These are phyloP conservation scores for Phylloboletellus chloephorus DNA, from an alignment of 1,284 basidiomycete genomes.

Conservation along the genomic window DNA sequence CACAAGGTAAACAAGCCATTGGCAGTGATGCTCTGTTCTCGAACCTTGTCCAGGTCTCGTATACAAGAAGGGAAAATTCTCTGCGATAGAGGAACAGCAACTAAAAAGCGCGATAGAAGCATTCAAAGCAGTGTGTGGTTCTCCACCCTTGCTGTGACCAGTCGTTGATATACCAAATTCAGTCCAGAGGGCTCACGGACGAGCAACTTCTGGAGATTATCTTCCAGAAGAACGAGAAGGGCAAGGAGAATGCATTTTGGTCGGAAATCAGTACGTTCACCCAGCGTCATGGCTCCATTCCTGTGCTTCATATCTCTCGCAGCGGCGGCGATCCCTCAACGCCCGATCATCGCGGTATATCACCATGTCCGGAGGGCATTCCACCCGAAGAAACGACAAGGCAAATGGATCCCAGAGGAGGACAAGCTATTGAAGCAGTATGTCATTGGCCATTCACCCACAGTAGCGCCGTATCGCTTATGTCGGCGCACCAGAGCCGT, in stretches of 20 bases:
- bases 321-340: slow-evolving; percentile 65
- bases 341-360: slow-evolving; percentile 77
- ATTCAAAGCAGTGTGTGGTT: slow-evolving; percentile 50
- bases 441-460: slow-evolving; percentile 20
- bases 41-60: slow-evolving; percentile 51
- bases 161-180: slow-evolving; percentile 13
- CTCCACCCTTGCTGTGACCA: slow-evolving; percentile 1
- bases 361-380: slow-evolving; percentile 67
- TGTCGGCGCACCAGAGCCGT: slow-evolving; percentile 49
- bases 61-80: slow-evolving; percentile 82
- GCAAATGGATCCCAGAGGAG: slow-evolving; percentile 65
- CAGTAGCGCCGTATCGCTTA: slow-evolving; percentile 2
- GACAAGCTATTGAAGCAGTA: slow-evolving; percentile 63
- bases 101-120: slow-evolving; percentile 57
- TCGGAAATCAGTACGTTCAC: slow-evolving; percentile 62
- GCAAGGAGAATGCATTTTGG: slow-evolving; percentile 66
- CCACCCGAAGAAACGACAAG: slow-evolving; percentile 63
- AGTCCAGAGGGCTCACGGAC: slow-evolving; percentile 46
- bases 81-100: slow-evolving; percentile 64
- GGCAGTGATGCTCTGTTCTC: slow-evolving; percentile 6
- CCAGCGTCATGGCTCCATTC: background rate
- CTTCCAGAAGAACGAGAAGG: slow-evolving; percentile 57
- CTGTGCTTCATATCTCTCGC: slow-evolving; percentile 9
- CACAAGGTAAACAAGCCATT: slow-evolving; percentile 46
- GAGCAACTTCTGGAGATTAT: slow-evolving; percentile 59